Conservation (phyloP, 73 alveolate genomes). For the Symbiodinium pilosum region DNA sequence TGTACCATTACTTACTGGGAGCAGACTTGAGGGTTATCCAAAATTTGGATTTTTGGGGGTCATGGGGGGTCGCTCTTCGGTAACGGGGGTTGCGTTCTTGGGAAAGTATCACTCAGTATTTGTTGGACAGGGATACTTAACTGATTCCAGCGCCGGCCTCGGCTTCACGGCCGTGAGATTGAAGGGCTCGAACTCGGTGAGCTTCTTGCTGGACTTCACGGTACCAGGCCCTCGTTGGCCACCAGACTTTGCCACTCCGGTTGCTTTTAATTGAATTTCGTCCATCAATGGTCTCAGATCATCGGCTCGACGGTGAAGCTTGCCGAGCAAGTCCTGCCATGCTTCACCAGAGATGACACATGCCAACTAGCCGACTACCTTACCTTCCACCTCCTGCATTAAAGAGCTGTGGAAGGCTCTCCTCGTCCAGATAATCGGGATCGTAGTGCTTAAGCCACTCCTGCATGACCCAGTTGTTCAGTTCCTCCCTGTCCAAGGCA, state of each 20-base stretch:
- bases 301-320: slow-evolving; percentile 32
- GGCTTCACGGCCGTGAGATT: slow-evolving; percentile 84
- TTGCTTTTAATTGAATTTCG: slow-evolving; percentile 70
- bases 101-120: no score
- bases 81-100: no score
- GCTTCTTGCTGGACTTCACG: slow-evolving; percentile 29
- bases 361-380: background rate
- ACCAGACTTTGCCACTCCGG: slow-evolving; percentile 43
- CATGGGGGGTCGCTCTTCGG: no score
- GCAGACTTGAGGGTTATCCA: no score
- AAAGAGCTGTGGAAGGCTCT: background rate
- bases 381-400: background rate
- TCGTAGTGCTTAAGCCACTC: slow-evolving; percentile 90
- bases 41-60: no score
- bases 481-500: slow-evolving; percentile 71
- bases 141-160: slow-evolving; percentile 27
- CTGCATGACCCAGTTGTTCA: slow-evolving; percentile 83
- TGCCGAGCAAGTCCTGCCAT: slow-evolving; percentile 33
- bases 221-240: slow-evolving; percentile 82
- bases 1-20: no score
- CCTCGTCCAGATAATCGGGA: slow-evolving; percentile 66
- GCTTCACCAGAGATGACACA: background rate
- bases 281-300: slow-evolving; percentile 32
- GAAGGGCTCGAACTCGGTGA: slow-evolving; percentile 75
- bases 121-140: no score